Evolutionary conservation across 1,284 basidiomycete genomes (phyloP), one percentile per base, ranked within the genome.

Genomic region (Peniophora sp.): DNA sequence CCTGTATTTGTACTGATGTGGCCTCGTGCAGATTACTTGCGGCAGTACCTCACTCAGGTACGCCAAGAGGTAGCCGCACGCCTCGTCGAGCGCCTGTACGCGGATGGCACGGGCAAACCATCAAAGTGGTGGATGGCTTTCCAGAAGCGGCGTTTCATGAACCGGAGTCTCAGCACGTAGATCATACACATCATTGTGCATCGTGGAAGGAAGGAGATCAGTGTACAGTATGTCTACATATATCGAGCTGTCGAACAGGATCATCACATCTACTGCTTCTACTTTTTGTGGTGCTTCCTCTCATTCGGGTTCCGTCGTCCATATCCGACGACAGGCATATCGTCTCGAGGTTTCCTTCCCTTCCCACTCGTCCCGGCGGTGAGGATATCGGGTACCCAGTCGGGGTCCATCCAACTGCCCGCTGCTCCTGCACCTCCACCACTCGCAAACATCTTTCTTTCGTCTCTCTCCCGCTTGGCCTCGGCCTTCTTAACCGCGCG

Each of bases 111-210:
- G 3, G 85, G 86, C 52, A 92, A 88, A 64, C 94, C 97, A 1
- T 97, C 89, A 78, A 99, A 99, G 70, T 99, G 96, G 96, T 99
- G 97, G 97, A 93, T 99, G 88, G 88, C 92, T 35, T 99, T 99
- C 82, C 95, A 95, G 71, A 97, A 96, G 79, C 82, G 94, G 64
- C 81, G 88, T 42, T 94, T 94, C 79, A 93, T 94, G 90, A 90
- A 91, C 72, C 87, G 91, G 64, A 90, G 86, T 64, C 67, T 91
- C 63, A 83, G 81, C 53, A 76, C 74, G 60, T 81, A 72, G 53
- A 50, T 50, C 34, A 54, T 50, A 49, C 48, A 56, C 56, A 53
- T 52, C 12, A 6, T 32, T 32, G 27, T 12, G 12, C 27, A 6
- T 32, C 27, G 27, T 32, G 27, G 27, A 32, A 6, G 27, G 27